Base-by-base conservation (phyloP, 1,284 basidiomycete genomes). In the Mycosarcoma maydis region DNA sequence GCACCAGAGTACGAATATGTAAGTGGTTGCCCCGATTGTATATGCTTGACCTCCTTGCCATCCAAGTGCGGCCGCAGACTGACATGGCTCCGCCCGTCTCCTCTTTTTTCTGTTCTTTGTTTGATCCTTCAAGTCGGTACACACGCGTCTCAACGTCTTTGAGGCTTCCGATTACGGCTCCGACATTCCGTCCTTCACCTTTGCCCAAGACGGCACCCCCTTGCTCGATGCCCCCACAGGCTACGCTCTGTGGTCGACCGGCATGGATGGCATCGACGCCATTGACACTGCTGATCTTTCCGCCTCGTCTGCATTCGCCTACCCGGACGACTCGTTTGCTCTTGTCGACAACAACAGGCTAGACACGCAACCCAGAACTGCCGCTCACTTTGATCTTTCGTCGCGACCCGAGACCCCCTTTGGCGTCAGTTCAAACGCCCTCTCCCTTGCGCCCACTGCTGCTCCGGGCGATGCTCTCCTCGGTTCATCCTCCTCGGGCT, bases 1-100 rank as follows among this genome's bases (percentile, higher is more conserved):
- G 62, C 60, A 1, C 75, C 76, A 22, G 65, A 78, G 29, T 72
- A 76, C 51, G 75, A 80, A 76, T 80, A 66, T 45, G 78, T 80
- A 59, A 73, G 78, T 78, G n/a, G n/a, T n/a, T n/a, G n/a, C n/a
- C 10, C 6, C 27, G 27, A 29, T 8, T 6, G n/a, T 17, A 19
- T 4, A 26, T 14, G n/a, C n/a, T n/a, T n/a, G n/a, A n/a, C n/a
- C n/a, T n/a, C n/a, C n/a, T n/a, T n/a, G n/a, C n/a, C n/a, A n/a
- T n/a, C 23, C 17, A 14, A 32, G 26, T n/a, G 24, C 4, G 14
- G 6, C 14, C n/a, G 20, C n/a, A 37, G 32, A 14, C 46, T 38
- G 6, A 48, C 40, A 44, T 19, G 20, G 3, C n/a, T n/a, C n/a
- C n/a, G n/a, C n/a, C 16, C 24, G 17, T 32, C 10, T 7, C 44